phyloP scores from a whole-genome alignment of 495 filamentous ascomycete species.

The Tuber melanosporum region DNA sequence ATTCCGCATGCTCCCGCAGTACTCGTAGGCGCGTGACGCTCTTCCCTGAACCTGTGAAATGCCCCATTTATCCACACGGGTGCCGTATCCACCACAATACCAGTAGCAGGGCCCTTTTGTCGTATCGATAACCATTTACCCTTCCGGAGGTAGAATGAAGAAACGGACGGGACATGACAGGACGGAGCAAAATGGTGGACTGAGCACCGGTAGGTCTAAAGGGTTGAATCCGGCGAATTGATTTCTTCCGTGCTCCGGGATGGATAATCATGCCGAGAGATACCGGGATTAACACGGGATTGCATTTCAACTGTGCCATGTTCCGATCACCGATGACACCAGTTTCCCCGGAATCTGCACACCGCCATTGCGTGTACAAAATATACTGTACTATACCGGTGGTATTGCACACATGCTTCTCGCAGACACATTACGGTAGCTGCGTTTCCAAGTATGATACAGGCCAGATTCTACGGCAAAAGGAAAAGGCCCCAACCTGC shows the following conservation, averaged over 20 bases:
- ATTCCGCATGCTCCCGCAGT: neutral
- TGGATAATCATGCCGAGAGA: neutral
- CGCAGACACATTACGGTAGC: neutral
- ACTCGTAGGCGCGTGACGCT: neutral
- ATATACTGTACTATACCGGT: too few relatives aligned
- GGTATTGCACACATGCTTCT: neutral
- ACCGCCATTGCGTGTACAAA: neutral
- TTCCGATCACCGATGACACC: neutral
- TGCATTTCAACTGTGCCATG: neutral
- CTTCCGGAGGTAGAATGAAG: neutral
- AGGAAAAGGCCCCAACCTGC: too few relatives aligned
- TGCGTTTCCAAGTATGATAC: neutral
- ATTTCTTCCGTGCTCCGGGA: neutral
- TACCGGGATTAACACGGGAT: neutral
- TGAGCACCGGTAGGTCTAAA: neutral
- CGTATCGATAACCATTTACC: neutral
- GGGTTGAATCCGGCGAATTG: neutral
- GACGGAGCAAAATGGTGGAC: neutral
- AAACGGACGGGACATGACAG: neutral
- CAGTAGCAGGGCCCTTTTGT: neutral
- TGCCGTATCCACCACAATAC: neutral
- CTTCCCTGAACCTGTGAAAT: neutral
- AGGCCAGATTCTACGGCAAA: neutral
- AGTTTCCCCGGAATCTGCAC: neutral
- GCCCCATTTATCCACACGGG: neutral